Evolutionary conservation across 495 filamentous ascomycete genomes (phyloP).

Genomic region (Articulospora tetracladia): DNA sequence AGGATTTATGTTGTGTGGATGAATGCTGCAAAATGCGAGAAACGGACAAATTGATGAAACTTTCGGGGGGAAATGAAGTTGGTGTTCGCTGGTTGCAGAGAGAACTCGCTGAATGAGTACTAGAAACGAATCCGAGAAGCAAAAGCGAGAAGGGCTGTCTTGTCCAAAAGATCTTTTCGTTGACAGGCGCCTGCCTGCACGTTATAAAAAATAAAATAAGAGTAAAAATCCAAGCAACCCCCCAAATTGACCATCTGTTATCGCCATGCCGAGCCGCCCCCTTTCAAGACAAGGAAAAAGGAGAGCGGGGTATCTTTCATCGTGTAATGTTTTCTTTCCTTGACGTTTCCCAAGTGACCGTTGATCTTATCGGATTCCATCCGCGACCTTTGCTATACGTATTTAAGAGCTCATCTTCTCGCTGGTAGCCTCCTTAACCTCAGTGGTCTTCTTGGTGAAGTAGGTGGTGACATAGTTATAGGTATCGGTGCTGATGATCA

Average conservation of each 20-base stretch:
- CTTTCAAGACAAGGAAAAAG: neutral
- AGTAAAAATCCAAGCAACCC: neutral
- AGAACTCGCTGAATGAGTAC: too few relatives aligned
- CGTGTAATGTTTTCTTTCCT: neutral
- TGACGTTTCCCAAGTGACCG: neutral
- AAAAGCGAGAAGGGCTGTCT: too few relatives aligned
- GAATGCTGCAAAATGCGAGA: too few relatives aligned
- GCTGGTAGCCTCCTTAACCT: conserved; percentile 52
- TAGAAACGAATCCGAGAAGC: too few relatives aligned
- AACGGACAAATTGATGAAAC: too few relatives aligned
- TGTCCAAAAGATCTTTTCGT: too few relatives aligned
- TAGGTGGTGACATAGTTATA: conserved; percentile 53
- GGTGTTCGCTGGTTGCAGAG: too few relatives aligned
- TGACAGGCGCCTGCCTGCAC: too few relatives aligned
- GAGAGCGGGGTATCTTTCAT: neutral
- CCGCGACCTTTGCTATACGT: neutral
- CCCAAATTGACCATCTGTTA: neutral
- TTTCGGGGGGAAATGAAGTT: too few relatives aligned
- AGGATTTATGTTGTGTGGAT: neutral
- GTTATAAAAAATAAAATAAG: too few relatives aligned
- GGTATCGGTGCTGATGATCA: conserved; percentile 67
- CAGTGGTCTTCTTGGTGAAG: conserved; percentile 55
- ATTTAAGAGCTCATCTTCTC: conserved; percentile 40
- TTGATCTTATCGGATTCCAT: neutral
- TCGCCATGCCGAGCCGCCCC: neutral